Evolutionary conservation across 1,284 basidiomycete species (phyloP), one percentile per base, ranked within the genome.

Genomic region (Lentinus polychrous): DNA sequence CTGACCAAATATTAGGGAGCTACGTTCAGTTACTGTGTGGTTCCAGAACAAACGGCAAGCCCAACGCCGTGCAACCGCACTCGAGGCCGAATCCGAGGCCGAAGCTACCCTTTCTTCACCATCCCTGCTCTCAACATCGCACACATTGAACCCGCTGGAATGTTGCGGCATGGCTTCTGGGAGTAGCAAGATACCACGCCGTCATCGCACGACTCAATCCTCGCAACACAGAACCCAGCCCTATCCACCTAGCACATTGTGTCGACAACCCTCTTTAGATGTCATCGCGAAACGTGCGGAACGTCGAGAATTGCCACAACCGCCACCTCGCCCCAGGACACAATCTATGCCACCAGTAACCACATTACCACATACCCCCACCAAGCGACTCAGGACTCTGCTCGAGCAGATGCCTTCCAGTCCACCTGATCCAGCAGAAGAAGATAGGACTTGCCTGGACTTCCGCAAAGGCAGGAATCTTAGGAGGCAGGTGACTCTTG

Each of bases 11-110:
- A 11, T n/a, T 36, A 88, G 85, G 74, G 84, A 87, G 64, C 72
- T 78, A 32, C 86, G 86, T 56, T 83, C 83, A 1, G 84, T 88
- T 18, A 88, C 83, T 2, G 83, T 87, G 44, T 88, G 85, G 85
- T 86, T 88, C 68, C 85, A 87, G 63, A 88, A 88, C 64, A 86
- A 86, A 64, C 80, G 85, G 8, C 85, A 88, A 62, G 83, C 77
- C 36, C 83, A 86, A 57, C 81, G 84, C 52, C 79, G 27, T 27
- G 27, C 27, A 27, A 10, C 27, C 27, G 27, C 10, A 27, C 10
- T 27, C 5, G 10, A 78, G 57, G 72, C 74, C 37, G 72, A 76
- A n/a, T 66, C 78, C 11, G n/a, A 15, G 14, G 18, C 7, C 4
- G 36, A 20, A 37, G 18, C 18, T 6, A 4, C 36, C 12, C 6